Percentiles rank a stretch among this genome's conserved stretches.
phyloP scores from a whole-genome alignment of 495 filamentous ascomycete genomes.

The Hypoxylon trugodes region DNA sequence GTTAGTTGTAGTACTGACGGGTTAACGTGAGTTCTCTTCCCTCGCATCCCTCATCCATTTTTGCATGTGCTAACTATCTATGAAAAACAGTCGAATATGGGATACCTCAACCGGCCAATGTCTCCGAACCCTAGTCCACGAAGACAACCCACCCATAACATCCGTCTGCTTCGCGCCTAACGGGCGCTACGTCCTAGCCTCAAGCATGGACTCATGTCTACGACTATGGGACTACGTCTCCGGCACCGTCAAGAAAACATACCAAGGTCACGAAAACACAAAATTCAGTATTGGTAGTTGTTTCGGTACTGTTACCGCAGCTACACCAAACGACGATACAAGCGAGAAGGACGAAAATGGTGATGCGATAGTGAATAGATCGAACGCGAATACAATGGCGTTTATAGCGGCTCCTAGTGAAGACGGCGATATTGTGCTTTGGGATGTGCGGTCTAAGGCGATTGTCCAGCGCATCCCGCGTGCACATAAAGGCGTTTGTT shows the following conservation, averaged over 20 bases:
- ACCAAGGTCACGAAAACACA: slow-evolving; percentile 89
- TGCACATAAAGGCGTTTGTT: slow-evolving; percentile 81
- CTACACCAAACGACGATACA: slow-evolving; percentile 77
- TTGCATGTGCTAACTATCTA: neutral
- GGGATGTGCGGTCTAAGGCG: slow-evolving; percentile 88
- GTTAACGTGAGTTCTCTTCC: slow-evolving; percentile 68
- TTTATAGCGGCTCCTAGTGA: slow-evolving; percentile 88
- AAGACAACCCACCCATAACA: slow-evolving; percentile 93
- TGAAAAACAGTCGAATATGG: slow-evolving; percentile 75
- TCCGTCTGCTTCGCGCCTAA: slow-evolving; percentile 93
- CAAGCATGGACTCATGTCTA: slow-evolving; percentile 87
- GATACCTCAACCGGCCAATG: slow-evolving; percentile 96
- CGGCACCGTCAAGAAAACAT: slow-evolving; percentile 89
- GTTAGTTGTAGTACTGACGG: slow-evolving; percentile 90
- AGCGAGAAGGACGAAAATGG: slow-evolving; percentile 72
- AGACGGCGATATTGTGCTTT: slow-evolving; percentile 82
- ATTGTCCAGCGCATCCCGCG: slow-evolving; percentile 73
- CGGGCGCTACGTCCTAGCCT: slow-evolving; percentile 89
- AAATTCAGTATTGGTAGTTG: slow-evolving; percentile 83
- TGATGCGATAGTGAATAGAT: too few relatives aligned
- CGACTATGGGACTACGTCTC: slow-evolving; percentile 94
- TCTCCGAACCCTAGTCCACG: slow-evolving; percentile 90
- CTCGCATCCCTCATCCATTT: neutral
- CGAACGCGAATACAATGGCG: slow-evolving; percentile 40
- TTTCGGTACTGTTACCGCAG: slow-evolving; percentile 72